phyloP scores from a whole-genome alignment of 2,329 filamentous ascomycete species.

The Fusarium sororula region DNA sequence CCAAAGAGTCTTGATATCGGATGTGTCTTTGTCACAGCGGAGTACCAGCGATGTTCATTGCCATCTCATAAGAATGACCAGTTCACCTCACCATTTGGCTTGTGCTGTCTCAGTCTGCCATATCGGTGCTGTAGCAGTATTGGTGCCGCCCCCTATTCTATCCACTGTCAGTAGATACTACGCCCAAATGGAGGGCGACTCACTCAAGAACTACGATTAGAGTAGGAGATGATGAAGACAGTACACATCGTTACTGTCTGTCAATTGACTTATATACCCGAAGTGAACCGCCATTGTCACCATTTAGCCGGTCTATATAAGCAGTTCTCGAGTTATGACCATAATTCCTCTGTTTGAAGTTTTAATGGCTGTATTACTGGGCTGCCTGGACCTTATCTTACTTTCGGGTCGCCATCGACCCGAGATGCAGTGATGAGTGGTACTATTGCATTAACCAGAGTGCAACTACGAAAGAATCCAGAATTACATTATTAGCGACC shows the following conservation, averaged over 20 bases:
- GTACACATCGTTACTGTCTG: neutral
- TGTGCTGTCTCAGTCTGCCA: conserved; percentile 25
- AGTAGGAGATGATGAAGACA: too few species aligned
- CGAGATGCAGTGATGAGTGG: neutral
- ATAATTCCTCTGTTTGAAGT: neutral
- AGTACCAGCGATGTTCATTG: conserved; percentile 24
- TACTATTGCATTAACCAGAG: neutral
- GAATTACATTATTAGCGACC: neutral
- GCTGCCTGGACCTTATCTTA: conserved; percentile 4
- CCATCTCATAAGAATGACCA: conserved; percentile 19
- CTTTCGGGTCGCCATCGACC: neutral
- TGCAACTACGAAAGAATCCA: neutral
- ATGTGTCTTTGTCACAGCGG: neutral
- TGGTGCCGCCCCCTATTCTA: conserved; percentile 45
- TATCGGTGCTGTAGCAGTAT: conserved; percentile 22
- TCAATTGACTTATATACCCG: neutral
- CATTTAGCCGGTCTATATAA: conserved; percentile 8
- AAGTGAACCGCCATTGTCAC: neutral
- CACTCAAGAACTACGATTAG: neutral
- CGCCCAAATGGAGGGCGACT: neutral
- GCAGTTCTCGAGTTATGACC: neutral
- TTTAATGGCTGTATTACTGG: neutral
- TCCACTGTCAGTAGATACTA: neutral
- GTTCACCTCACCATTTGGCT: conserved; percentile 7
- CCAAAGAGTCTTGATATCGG: conserved; percentile 14